A percentile compares a stretch with the other conserved stretches of the same genome.
These are phyloP conservation scores for Sugiyamaella neomexicana DNA, from an alignment of 1,139 yeast species.

Conservation along the genomic window DNA sequence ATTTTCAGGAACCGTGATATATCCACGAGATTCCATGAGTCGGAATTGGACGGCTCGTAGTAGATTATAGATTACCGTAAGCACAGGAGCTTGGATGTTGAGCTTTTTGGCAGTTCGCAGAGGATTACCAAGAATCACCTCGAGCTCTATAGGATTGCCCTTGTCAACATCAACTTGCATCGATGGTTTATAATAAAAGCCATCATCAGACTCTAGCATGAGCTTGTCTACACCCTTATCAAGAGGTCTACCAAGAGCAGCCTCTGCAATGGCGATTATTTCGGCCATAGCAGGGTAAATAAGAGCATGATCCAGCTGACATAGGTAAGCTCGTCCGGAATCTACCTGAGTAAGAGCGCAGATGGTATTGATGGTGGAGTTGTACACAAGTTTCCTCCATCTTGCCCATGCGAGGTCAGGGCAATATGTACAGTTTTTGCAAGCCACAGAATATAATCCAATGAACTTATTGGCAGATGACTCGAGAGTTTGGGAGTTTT, in stretches of 20 bases:
- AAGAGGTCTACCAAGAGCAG: slow-evolving; percentile 53
- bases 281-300: slow-evolving; percentile 65
- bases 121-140: slow-evolving; percentile 72
- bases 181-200: slow-evolving; percentile 65
- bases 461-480: slow-evolving; percentile 48
- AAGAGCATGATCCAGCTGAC: slow-evolving; percentile 48
- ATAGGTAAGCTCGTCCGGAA: slow-evolving; percentile 58
- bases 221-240: slow-evolving; percentile 48
- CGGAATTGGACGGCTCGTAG: slow-evolving; percentile 61
- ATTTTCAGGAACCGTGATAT: slow-evolving; percentile 46
- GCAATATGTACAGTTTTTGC: slow-evolving; percentile 44
- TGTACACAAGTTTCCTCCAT: slow-evolving; percentile 74
- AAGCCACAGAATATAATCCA: slow-evolving; percentile 49
- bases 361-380: slow-evolving; percentile 64
- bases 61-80: slow-evolving; percentile 57
- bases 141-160: slow-evolving; percentile 69
- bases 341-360: slow-evolving; percentile 60
- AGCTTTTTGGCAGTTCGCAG: slow-evolving; percentile 57
- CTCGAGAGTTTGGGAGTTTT: slow-evolving; percentile 28
- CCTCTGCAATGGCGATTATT: slow-evolving; percentile 57
- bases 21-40: slow-evolving; percentile 55
- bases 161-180: slow-evolving; percentile 73
- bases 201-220: slow-evolving; percentile 62
- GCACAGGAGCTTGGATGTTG: slow-evolving; percentile 58
- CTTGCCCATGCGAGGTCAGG: slow-evolving; percentile 48